Percentiles rank a stretch among this genome's conserved stretches.
phyloP scores from a whole-genome alignment of 83 land plant species.

The Diphasiastrum complanatum region DNA sequence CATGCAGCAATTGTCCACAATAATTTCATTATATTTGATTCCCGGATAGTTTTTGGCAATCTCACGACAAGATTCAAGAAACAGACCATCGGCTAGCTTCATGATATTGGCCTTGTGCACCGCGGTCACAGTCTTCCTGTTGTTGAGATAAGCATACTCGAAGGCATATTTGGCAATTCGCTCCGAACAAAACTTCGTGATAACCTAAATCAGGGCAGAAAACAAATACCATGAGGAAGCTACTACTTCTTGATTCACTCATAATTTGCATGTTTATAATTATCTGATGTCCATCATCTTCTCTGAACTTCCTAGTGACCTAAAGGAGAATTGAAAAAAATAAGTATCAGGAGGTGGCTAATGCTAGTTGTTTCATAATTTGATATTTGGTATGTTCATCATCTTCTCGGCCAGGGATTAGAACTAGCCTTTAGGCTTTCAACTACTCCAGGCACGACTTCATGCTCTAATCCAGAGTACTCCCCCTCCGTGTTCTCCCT shows the following conservation, averaged over 20 bases:
- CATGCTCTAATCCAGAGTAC: constrained; percentile 54
- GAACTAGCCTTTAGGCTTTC: no score
- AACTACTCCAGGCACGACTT: constrained; percentile 46
- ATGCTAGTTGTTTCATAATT: no score
- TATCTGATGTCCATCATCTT: no score
- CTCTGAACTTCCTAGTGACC: no score
- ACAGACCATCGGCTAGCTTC: constrained; percentile 4
- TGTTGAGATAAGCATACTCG: not conserved
- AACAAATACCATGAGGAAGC: no score
- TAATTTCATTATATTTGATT: not conserved
- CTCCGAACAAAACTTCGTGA: not conserved
- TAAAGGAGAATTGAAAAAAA: no score
- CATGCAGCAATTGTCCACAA: constrained; percentile 11
- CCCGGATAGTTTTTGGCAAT: not conserved
- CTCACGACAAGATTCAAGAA: constrained; percentile 4
- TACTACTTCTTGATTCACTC: no score
- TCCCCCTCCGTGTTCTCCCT: constrained; percentile 69
- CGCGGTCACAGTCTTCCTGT: not conserved
- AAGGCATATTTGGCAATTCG: constrained; percentile 4
- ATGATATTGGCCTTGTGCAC: constrained; percentile 7
- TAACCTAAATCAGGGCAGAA: constrained; percentile 2
- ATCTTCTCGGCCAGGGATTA: no score
- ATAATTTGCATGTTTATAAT: no score
- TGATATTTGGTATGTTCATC: no score
- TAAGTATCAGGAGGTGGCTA: no score